A percentile compares a stretch with the other conserved stretches of the same genome.
phyloP scores from a whole-genome alignment of 2,329 filamentous ascomycete genomes.

The Diaporthe vaccinii region DNA sequence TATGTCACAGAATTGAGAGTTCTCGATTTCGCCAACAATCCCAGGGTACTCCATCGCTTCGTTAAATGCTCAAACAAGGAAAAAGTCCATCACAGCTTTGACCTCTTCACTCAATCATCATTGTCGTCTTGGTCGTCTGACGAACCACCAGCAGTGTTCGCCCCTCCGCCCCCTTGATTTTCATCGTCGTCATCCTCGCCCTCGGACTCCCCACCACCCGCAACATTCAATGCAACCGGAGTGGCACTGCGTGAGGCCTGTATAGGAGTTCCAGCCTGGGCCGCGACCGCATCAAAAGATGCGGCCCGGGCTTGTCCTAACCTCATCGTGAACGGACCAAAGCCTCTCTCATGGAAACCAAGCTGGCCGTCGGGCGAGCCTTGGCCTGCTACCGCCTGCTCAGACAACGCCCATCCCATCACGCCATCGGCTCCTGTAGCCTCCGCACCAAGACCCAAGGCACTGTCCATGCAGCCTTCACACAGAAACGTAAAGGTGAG shows the following conservation, averaged over 20 bases:
- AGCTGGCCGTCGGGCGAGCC: not conserved
- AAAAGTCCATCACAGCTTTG: not conserved
- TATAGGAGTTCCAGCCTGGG: conserved; percentile 12
- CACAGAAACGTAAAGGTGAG: conserved; percentile 9
- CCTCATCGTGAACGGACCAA: conserved; percentile 12
- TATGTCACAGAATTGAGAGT: not conserved
- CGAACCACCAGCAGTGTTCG: not conserved
- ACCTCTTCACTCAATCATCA: not conserved
- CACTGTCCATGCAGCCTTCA: not conserved
- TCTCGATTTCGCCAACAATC: too few relatives aligned
- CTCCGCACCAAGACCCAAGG: not conserved
- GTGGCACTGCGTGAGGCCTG: not conserved
- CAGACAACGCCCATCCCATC: conserved; percentile 24
- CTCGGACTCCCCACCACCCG: not conserved
- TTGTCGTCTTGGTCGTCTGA: not conserved
- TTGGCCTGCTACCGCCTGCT: not conserved
- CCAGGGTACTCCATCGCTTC: not conserved
- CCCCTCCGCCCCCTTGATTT: not conserved
- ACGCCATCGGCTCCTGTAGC: not conserved
- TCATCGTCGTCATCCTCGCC: not conserved
- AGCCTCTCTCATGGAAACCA: conserved; percentile 16
- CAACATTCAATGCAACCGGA: conserved; percentile 12
- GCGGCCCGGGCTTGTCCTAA: not conserved
- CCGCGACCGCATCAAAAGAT: not conserved
- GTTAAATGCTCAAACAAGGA: too few relatives aligned